These are phyloP conservation scores for Lenwebbia sp. DNA, from an alignment of 345 rosid species.

Conservation along the genomic window DNA sequence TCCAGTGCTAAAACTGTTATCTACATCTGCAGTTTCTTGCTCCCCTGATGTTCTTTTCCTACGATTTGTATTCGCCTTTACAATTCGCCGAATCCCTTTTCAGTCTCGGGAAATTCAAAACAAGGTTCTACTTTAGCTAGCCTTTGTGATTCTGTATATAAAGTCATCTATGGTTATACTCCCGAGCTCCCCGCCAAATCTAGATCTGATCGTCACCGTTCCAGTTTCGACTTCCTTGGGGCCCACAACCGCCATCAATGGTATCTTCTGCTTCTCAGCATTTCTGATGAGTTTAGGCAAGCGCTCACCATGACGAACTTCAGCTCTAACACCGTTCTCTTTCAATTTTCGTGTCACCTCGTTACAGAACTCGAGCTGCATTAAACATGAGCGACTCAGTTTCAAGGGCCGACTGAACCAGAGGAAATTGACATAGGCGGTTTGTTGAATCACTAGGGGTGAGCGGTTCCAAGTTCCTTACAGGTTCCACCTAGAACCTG, in stretches of 20 bases:
- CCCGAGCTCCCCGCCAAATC: constrained; percentile 83
- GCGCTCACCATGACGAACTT: constrained; percentile 83
- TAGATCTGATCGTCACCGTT: constrained; percentile 67
- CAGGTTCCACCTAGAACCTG: too few species aligned
- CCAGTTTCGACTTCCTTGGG: constrained; percentile 74
- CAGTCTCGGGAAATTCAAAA: background rate
- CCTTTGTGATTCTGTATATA: constrained; percentile 38
- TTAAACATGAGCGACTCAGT: background rate
- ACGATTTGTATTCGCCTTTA: background rate
- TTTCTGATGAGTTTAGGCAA: constrained; percentile 86
- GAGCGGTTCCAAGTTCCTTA: too few species aligned
- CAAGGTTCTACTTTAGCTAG: constrained; percentile 33
- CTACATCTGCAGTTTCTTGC: background rate
- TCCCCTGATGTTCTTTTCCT: background rate
- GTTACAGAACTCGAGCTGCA: constrained; percentile 61
- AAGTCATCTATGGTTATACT: constrained; percentile 59
- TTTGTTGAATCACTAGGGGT: too few species aligned
- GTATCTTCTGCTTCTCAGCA: constrained; percentile 86
- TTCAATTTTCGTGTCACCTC: constrained; percentile 46
- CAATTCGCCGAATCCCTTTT: background rate
- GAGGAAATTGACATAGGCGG: background rate
- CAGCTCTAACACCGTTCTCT: constrained; percentile 55
- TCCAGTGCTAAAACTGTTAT: background rate
- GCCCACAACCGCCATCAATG: constrained; percentile 87
- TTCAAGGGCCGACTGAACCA: background rate